Base-by-base conservation (phyloP, 140 eudicot genomes). In the Cichorium intybus region DNA sequence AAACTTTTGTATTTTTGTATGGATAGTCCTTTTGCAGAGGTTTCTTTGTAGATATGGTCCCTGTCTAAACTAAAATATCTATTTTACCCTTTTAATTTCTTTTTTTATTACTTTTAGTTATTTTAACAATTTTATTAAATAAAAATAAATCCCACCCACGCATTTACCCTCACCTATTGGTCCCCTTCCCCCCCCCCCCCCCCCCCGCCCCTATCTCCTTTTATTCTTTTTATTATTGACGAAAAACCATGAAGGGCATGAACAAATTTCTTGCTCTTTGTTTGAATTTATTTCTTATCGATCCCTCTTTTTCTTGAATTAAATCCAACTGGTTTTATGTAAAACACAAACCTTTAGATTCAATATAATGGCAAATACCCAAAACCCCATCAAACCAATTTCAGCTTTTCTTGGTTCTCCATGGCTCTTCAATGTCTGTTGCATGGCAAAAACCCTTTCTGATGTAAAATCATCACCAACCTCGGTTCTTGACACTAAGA, bases 331-430 rank as follows among this genome's bases (percentile, higher is more conserved):
- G 16, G 11, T 3, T 4, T 52, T 51, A 51, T 31, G 1, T 10
- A 41, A 68, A 56, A 39, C 41, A 43, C n/a, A 8, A 21, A 56
- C 11, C 11, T 12, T 59, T 58, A 15, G 23, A n/a, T 69, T 22
- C 61, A 70, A 69, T 69, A 21, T 61, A 48, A 69, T 70, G 75
- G 43, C 75, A 22, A 48, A 71, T 7, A 49, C 79, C 61, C 84
- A 84, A 11, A 66, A 71, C 18, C 85, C 62, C 14, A 68, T 73
- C 24, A 76, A 48, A 28, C 70, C 74, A 33, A 63, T 68, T 50
- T 78, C 94, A 43, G 79, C 79, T 45, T 73, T 84, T 76, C 71
- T 82, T 34, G 71, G 60, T 63, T 90, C 97, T 35, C 82, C 95
- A 74, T 81, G 85, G 31, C 69, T 81, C 64, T 83, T 86, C 60